Evolutionary conservation across 2,329 filamentous ascomycete species (phyloP).

Genomic region (Xylariaceae sp.): DNA sequence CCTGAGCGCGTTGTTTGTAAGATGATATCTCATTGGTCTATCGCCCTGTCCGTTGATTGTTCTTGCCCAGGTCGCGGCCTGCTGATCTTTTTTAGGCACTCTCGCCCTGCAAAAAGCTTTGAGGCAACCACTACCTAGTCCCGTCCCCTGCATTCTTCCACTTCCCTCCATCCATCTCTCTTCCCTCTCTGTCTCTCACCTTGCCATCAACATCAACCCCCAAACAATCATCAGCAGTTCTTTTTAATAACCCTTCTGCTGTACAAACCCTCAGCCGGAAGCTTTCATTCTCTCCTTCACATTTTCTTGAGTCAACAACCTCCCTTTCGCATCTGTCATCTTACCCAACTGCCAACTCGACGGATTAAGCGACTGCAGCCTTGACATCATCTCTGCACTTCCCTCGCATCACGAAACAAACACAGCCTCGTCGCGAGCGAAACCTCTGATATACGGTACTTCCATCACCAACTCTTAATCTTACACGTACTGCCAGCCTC

Average conservation of each 20-base stretch:
- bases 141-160: neutral
- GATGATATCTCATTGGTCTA: too few species aligned
- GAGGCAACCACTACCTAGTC: conserved; percentile 5
- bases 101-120: conserved; percentile 8
- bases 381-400: neutral
- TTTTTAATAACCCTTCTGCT: conserved; percentile 10
- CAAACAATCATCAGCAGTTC: conserved; percentile 2
- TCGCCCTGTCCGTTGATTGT: too few species aligned
- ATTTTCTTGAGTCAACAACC: conserved; percentile 4
- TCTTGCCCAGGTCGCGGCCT: too few species aligned
- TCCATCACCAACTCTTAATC: neutral
- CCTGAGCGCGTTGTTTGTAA: too few species aligned
- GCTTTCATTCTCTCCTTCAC: conserved; percentile 19
- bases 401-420: neutral
- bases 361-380: neutral
- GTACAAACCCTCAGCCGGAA: neutral
- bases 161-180: conserved; percentile 2
- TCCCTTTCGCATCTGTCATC: conserved; percentile 2
- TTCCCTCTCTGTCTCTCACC: neutral
- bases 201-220: conserved; percentile 10
- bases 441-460: neutral
- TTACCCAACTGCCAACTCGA: conserved; percentile 32
- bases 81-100: too few species aligned
- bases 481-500: too few species aligned
- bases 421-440: neutral